Base-by-base conservation (phyloP, 768 basidiomycete genomes). In the Trametes cinnabarina region DNA sequence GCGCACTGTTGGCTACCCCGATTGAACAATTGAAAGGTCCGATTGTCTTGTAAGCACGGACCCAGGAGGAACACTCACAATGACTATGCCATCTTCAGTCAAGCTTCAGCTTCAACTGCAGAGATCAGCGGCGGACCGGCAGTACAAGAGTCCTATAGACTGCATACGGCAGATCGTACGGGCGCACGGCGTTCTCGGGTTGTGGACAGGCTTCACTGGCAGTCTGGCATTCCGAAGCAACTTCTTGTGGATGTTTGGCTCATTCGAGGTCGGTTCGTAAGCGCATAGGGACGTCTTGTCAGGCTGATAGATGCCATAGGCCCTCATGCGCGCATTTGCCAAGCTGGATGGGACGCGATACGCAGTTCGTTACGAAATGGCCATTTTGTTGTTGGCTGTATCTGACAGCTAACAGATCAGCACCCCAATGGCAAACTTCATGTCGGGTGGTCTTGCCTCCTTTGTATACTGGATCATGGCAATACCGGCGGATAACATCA, bases 211-310 rank as follows among this genome's bases (percentile, higher is more conserved):
- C 51, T 79, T 92, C 60, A 82, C 83, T 0, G 88, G 86, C 2
- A 88, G 86, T 61, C 75, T 91, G 26, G 79, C 83, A 5, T 90
- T 87, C 69, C 74, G 91, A 47, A 81, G 82, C 56, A 87, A 86
- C 73, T 91, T 92, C 71, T 82, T 87, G 58, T 88, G 83, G 81
- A 86, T 91, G 84, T 92, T 91, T 70, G 75, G 87, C 39, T 82
- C 82, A 25, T 80, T 87, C 61, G 86, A 88, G 77, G 84, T 82
- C 39, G 39, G 68, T n/a, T n/a, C n/a, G n/a, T n/a, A n/a, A n/a
- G n/a, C n/a, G n/a, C n/a, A n/a, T n/a, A n/a, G n/a, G n/a, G n/a
- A n/a, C n/a, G n/a, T n/a, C n/a, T n/a, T n/a, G n/a, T n/a, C n/a
- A 4, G 22, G n/a, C 44, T 46, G 25, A 46, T 3, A 46, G 8